Evolutionary conservation across 2,329 filamentous ascomycete species (phyloP).

Genomic region (Penicillium sp.): DNA sequence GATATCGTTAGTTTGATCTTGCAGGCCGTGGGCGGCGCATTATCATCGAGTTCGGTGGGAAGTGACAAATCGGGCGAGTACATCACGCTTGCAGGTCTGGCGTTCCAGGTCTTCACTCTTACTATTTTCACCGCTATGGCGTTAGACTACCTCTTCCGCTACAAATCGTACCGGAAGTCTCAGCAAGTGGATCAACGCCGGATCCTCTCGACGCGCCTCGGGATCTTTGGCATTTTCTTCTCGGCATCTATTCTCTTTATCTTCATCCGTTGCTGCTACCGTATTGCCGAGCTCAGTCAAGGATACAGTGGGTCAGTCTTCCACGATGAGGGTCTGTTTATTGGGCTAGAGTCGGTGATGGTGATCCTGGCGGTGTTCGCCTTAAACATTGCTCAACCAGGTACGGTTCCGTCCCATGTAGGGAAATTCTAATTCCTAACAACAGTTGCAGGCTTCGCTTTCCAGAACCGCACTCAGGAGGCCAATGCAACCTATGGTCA

Average conservation of each 20-base stretch:
- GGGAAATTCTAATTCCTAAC: constrained; percentile 1
- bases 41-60: constrained; percentile 23
- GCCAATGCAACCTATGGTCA: constrained; percentile 1
- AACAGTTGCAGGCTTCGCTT: constrained; percentile 1
- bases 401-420: constrained; percentile 1
- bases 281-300: constrained; percentile 64
- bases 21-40: constrained; percentile 44
- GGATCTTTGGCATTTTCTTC: constrained; percentile 53
- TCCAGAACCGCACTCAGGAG: constrained; percentile 3
- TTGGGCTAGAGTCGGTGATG: constrained; percentile 51
- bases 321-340: constrained; percentile 55
- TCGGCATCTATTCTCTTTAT: constrained; percentile 55
- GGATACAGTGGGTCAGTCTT: constrained; percentile 52
- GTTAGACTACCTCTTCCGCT: constrained; percentile 7
- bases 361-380: constrained; percentile 3
- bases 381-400: constrained; percentile 5
- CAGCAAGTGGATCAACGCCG: constrained; percentile 10
- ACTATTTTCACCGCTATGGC: constrained; percentile 16
- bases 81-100: constrained; percentile 43
- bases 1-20: constrained; percentile 45
- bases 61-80: constrained; percentile 32
- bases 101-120: constrained; percentile 44
- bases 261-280: constrained; percentile 64
- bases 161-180: constrained; percentile 23
- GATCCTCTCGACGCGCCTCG: constrained; percentile 34